A percentile compares a stretch with the other conserved stretches of the same genome.
These are phyloP conservation scores for Phytophthora tubulina DNA, from an alignment of 352 stramenopile genomes.

Conservation along the genomic window DNA sequence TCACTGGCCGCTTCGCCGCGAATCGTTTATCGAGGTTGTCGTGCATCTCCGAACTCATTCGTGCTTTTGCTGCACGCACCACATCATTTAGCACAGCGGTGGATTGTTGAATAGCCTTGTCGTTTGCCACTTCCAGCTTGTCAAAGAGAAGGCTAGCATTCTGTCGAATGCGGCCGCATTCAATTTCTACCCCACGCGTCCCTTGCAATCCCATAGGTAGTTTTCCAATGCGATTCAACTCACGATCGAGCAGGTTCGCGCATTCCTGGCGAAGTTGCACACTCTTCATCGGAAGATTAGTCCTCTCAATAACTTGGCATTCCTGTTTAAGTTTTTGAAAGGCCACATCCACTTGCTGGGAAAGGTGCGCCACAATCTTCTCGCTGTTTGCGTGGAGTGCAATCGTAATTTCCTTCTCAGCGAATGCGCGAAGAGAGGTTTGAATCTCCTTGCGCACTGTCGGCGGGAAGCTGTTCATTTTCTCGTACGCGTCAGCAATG, in stretches of 20 bases:
- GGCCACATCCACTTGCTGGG: constrained; percentile 62
- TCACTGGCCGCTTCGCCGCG: constrained; percentile 54
- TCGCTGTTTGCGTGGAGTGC: constrained; percentile 78
- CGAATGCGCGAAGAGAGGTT: constrained; percentile 55
- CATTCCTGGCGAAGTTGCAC: constrained; percentile 65
- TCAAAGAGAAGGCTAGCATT: constrained; percentile 76
- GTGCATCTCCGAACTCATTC: constrained; percentile 74
- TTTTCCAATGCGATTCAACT: constrained; percentile 61
- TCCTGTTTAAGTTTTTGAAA: constrained; percentile 67
- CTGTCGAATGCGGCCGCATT: constrained; percentile 66
- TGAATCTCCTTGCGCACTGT: constrained; percentile 77
- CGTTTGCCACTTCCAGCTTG: constrained; percentile 77
- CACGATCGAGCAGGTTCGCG: constrained; percentile 49
- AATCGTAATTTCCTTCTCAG: constrained; percentile 75
- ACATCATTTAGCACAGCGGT: constrained; percentile 60
- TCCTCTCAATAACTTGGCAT: constrained; percentile 67
- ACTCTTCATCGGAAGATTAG: constrained; percentile 66
- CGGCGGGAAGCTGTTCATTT: constrained; percentile 55
- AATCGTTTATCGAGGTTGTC: constrained; percentile 72
- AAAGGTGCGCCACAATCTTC: constrained; percentile 61
- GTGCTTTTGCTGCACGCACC: constrained; percentile 60
- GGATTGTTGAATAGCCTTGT: constrained; percentile 74
- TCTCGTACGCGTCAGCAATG: constrained; percentile 62
- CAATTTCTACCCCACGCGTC: constrained; percentile 54
- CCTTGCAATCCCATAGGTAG: constrained; percentile 63